These are phyloP conservation scores for Dactylella cylindrospora DNA, from an alignment of 2,329 filamentous ascomycete genomes.

Conservation along the genomic window DNA sequence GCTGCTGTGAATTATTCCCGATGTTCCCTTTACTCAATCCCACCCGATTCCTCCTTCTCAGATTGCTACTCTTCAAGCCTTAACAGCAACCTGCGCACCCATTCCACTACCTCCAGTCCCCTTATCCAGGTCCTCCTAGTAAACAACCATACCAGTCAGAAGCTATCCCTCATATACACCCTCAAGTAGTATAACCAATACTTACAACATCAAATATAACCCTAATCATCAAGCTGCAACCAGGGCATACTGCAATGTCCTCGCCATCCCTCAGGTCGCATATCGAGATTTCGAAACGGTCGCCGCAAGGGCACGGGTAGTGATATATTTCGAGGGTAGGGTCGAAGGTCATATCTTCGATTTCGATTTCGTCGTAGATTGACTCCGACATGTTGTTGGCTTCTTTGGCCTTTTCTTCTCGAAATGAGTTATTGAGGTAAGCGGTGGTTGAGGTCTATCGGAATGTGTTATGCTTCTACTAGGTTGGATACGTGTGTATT, in stretches of 20 bases:
- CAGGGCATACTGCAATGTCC: conserved; percentile 95
- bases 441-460: too few relatives aligned
- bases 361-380: conserved; percentile 97
- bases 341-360: conserved; percentile 97
- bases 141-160: background rate
- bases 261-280: conserved; percentile 82
- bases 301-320: conserved; percentile 95
- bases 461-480: too few relatives aligned
- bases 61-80: conserved; percentile 50
- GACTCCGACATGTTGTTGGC: conserved; percentile 63
- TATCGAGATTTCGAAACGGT: conserved; percentile 88
- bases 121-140: conserved; percentile 59
- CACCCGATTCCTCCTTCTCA: background rate
- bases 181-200: conserved; percentile 15
- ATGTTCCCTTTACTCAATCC: background rate
- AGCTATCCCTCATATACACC: background rate
- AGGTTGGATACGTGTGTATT: too few relatives aligned
- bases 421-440: too few relatives aligned
- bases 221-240: conserved; percentile 92
- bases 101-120: conserved; percentile 51
- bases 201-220: conserved; percentile 87
- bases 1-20: background rate
- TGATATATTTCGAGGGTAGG: conserved; percentile 80
- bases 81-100: conserved; percentile 51
- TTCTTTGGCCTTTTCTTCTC: too few relatives aligned